Evolutionary conservation across 768 basidiomycete genomes (phyloP).

Genomic region (Lactarius psammicola): DNA sequence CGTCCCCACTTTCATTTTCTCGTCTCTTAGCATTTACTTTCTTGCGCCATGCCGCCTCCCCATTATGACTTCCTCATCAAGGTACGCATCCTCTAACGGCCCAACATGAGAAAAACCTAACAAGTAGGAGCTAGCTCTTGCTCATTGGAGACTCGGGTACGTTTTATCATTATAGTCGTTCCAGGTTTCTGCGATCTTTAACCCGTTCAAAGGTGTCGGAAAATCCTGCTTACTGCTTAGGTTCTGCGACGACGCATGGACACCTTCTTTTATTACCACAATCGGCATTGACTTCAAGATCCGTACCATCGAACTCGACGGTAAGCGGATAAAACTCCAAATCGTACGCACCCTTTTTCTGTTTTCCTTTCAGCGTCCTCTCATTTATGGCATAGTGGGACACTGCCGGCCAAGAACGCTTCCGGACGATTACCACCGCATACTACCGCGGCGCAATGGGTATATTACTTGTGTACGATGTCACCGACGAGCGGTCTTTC

Average conservation of each 20-base stretch:
- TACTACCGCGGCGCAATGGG: slow-evolving; percentile 99
- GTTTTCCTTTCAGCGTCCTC: not conserved
- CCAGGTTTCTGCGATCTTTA: too few species aligned
- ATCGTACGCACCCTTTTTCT: slow-evolving; percentile 59
- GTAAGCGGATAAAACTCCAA: slow-evolving; percentile 98
- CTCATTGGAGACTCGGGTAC: slow-evolving; percentile 95
- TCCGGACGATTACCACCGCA: slow-evolving; percentile 96
- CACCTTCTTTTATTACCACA: slow-evolving; percentile 97
- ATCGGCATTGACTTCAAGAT: slow-evolving; percentile 99
- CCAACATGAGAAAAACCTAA: slow-evolving; percentile 20
- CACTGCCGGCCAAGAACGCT: slow-evolving; percentile 98
- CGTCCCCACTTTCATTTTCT: not conserved
- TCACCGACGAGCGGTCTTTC: slow-evolving; percentile 92
- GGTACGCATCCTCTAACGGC: slow-evolving; percentile 42
- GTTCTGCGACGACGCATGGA: slow-evolving; percentile 99
- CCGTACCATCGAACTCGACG: slow-evolving; percentile 96
- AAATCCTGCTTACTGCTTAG: slow-evolving; percentile 94
- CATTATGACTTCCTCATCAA: slow-evolving; percentile 99
- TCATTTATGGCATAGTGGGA: slow-evolving; percentile 70
- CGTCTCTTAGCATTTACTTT: not conserved
- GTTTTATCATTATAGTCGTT: not conserved
- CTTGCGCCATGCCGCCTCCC: slow-evolving; percentile 70
- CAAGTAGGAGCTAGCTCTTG: slow-evolving; percentile 57
- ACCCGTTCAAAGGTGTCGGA: slow-evolving; percentile 66
- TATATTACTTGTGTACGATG: slow-evolving; percentile 97